These are phyloP conservation scores for Capronia epimyces DNA, from an alignment of 2,329 filamentous ascomycete genomes.

Conservation along the genomic window DNA sequence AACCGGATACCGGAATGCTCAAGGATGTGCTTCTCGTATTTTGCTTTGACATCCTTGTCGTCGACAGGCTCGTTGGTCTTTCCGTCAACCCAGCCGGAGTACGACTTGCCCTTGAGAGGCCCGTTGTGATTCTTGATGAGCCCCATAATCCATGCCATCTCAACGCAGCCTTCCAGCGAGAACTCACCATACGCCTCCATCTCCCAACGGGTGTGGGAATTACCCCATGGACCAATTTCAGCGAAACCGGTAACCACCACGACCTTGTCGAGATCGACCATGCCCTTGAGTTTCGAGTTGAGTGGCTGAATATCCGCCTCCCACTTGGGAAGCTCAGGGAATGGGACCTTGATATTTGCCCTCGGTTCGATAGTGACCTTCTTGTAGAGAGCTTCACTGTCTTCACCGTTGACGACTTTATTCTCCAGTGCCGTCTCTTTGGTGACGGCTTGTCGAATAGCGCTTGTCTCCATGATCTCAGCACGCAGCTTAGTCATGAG, in stretches of 20 bases:
- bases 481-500: conserved; percentile 90
- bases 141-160: conserved; percentile 99
- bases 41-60: conserved; percentile 94
- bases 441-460: conserved; percentile 85
- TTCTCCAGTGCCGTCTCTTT: conserved; percentile 96
- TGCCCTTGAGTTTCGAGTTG: conserved; percentile 83
- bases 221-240: conserved; percentile 98
- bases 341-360: conserved; percentile 97
- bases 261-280: conserved; percentile 98
- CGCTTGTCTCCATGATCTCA: conserved; percentile 90
- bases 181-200: conserved; percentile 98
- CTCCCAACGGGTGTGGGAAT: conserved; percentile 96
- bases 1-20: conserved; percentile 96
- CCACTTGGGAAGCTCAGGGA: conserved; percentile 87
- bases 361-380: conserved; percentile 88
- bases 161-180: conserved; percentile 93
- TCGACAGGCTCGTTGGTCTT: conserved; percentile 94
- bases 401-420: conserved; percentile 91
- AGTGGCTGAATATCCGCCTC: conserved; percentile 83
- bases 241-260: conserved; percentile 96
- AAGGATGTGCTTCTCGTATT: conserved; percentile 94
- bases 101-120: conserved; percentile 88
- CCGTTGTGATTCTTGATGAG: conserved; percentile 99
- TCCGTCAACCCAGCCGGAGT: conserved; percentile 90
- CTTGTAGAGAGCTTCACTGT: conserved; percentile 87